Evolutionary conservation across 2,329 filamentous ascomycete genomes (phyloP).

Genomic region (Zasmidium cellare): DNA sequence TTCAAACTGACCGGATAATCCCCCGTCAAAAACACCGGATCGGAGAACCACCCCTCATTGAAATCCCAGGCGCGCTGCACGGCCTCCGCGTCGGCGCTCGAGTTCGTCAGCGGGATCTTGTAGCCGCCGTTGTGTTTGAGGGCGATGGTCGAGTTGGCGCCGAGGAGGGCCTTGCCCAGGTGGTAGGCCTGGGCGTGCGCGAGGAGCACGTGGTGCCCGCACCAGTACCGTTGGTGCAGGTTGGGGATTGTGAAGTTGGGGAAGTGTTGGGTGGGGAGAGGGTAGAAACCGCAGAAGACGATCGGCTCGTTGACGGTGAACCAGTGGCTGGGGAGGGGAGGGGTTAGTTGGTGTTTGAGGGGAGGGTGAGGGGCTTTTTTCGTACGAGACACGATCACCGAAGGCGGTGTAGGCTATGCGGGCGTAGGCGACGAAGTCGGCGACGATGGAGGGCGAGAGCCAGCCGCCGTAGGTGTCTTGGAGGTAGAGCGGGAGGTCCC

Average conservation of each 20-base stretch:
- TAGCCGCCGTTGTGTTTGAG: constrained; percentile 41
- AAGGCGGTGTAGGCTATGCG: constrained; percentile 38
- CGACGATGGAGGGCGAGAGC: constrained; percentile 29
- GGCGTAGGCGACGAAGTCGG: constrained; percentile 43
- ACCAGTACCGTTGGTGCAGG: constrained; percentile 34
- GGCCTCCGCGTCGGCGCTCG: constrained; percentile 35
- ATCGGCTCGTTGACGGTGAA: constrained; percentile 46
- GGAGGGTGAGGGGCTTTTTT: no score
- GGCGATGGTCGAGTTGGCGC: constrained; percentile 30
- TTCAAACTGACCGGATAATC: constrained; percentile 46
- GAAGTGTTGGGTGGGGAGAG: constrained; percentile 39
- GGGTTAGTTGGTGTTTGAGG: no score
- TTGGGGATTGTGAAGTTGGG: constrained; percentile 36
- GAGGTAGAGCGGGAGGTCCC: constrained; percentile 35
- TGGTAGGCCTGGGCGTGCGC: constrained; percentile 41
- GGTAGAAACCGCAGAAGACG: constrained; percentile 34
- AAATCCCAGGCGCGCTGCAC: constrained; percentile 40
- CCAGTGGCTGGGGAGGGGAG: constrained; percentile 28
- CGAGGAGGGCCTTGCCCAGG: constrained; percentile 44
- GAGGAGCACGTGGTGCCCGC: constrained; percentile 40
- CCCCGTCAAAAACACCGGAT: constrained; percentile 46
- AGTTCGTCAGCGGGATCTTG: constrained; percentile 39
- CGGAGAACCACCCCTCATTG: constrained; percentile 44
- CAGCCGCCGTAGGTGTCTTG: constrained; percentile 19
- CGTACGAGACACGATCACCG: constrained; percentile 39